Base-by-base conservation (phyloP, 108 stramenopile genomes). In the Mediolabrus comicus region DNA sequence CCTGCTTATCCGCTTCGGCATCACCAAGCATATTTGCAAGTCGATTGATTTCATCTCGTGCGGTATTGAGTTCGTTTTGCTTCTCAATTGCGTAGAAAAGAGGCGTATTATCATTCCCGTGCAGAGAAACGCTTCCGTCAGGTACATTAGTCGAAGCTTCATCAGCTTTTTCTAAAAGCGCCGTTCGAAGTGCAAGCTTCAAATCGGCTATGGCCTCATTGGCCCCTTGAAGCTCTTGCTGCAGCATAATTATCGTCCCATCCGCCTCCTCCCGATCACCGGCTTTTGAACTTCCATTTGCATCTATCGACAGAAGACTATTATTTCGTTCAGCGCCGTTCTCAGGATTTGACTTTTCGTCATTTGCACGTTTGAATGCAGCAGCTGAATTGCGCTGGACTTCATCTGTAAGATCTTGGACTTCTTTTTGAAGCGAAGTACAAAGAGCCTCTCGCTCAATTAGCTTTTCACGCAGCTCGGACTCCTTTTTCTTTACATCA, bases 1-100 rank as follows among this genome's bases (percentile, higher is more conserved):
- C 83, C 53, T 82, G 78, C 59, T 90, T 90, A 11, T 84, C 73
- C 17, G 87, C 67, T 72, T 95, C 84, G 9, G 85, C 84, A 60
- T 95, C 88, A 10, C 89, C 88, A 52, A 90, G 61, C 54, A 95
- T 52, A 68, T 74, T 84, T 4, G 93, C 93, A 28, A 95, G 62
- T 10, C 93, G 86, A 54, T 80, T 79, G 69, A 95, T 95, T 71
- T 95, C 93, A 55, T 91, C 84, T 17, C 87, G 71, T 11, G 93
- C 93, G 24, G 85, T 86, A 33, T 91, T 88, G 9, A 95, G 74
- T 66, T 95, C 93, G 56, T 87, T 88, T 70, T 95, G 93, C 63
- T 95, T 95, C 55, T 95, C 93, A 63, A 95, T 89, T 13, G 93
- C 93, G 72, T 86, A 95, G 62, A 90, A 95, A 12, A 95, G 82